Evolutionary conservation across 768 basidiomycete genomes (phyloP), one percentile per base, ranked within the genome.

Genomic region (Kondoa malvinella): DNA sequence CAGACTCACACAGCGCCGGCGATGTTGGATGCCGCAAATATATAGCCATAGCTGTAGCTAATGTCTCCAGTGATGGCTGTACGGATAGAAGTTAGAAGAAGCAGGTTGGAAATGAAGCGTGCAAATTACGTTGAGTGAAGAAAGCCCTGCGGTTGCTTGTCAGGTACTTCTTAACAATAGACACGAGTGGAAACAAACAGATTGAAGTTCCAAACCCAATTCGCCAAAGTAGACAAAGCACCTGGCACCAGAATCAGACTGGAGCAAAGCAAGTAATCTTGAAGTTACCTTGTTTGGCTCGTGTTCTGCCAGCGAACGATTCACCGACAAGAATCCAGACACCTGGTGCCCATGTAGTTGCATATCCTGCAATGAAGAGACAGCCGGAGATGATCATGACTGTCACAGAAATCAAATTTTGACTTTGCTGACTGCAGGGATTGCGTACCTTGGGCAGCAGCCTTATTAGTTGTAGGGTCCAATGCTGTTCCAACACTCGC

Each of bases 291-390:
- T 21, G 57, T 34, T 71, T 70, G 16, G 69, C 70, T n/a, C 75
- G 82, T 2, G 86, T 86, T 27, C 85, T 80, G 12, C 84, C 86
- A 0, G 85, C 83, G 80, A 87, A 87, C 1, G 85, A 86, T 76
- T 88, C 86, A 40, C 86, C 86, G 67, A 71, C 86, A 25, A 87
- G 79, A 73, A 88, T 86, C 86, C 86, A 88, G 50, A 87, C 76
- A 50, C 40, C 40, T 8, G 40, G 40, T 8, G 21, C 40, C 40
- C 40, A 50, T 8, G 40, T 50, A 8, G 40, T 50, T 8, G 40
- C 40, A 50, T 50, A 50, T 8, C 40, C 40, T 8, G 21, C 12
- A 50, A 50, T 50, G 21, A 50, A 50, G 8, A 50, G 40, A 50
- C 40, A 50, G 40, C 12, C 40, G 21, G 21, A 50, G 21, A 21